phyloP scores from a whole-genome alignment of 1,284 basidiomycete species.

The Apiotrichum gracile region DNA sequence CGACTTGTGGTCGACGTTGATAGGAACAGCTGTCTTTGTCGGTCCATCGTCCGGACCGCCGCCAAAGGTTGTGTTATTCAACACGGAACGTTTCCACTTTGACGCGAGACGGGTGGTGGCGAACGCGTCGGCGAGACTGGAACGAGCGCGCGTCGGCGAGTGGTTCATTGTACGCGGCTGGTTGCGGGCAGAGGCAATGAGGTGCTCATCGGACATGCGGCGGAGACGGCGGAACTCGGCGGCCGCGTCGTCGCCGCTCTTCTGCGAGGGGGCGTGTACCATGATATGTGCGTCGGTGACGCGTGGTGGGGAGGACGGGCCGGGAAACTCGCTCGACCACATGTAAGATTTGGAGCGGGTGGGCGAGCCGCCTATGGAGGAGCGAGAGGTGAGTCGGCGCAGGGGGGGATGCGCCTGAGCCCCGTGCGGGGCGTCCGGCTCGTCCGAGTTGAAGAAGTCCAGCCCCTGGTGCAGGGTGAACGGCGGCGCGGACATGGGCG shows the following conservation, averaged over 20 bases:
- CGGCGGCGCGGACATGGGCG: neutral
- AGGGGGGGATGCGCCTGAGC: neutral
- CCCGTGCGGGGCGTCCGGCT: neutral
- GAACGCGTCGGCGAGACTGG: neutral
- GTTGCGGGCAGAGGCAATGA: neutral
- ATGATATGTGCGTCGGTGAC: conserved; percentile 31
- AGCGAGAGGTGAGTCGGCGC: neutral
- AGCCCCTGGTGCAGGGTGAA: neutral
- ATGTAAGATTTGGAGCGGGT: neutral
- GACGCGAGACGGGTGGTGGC: conserved; percentile 10
- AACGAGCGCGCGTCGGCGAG: neutral
- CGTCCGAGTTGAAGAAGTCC: conserved; percentile 6
- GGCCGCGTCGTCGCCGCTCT: conserved; percentile 9
- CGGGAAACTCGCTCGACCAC: conserved; percentile 12
- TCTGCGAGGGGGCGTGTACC: conserved; percentile 28
- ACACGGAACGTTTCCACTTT: conserved; percentile 16
- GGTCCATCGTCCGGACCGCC: conserved; percentile 1
- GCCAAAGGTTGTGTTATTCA: neutral
- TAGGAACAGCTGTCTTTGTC: conserved; percentile 26
- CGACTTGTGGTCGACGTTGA: conserved; percentile 39
- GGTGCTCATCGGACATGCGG: conserved; percentile 5
- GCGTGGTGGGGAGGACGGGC: conserved; percentile 35
- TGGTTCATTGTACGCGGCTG: neutral
- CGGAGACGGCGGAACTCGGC: conserved; percentile 13
- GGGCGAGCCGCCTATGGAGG: neutral